Conservation (phyloP, 495 filamentous ascomycete species). For the Hypoxylon lenormandii region DNA sequence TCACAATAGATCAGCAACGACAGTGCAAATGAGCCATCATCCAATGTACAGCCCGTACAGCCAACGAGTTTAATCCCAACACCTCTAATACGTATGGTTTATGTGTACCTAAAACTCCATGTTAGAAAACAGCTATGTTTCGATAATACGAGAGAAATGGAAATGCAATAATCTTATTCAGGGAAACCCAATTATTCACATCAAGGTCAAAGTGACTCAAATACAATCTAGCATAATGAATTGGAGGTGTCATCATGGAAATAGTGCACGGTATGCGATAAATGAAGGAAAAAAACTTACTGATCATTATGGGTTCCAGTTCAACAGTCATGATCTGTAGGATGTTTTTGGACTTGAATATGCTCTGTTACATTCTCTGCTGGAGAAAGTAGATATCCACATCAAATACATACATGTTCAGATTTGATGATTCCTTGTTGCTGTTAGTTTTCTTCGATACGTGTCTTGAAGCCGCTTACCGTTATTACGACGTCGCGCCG, state of each 20-base stretch:
- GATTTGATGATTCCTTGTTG: slow-evolving; percentile 1
- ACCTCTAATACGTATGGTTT: slow-evolving; percentile 1
- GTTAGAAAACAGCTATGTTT: slow-evolving; percentile 20
- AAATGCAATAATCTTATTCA: slow-evolving; percentile 18
- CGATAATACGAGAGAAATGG: not conserved
- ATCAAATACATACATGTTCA: slow-evolving; percentile 4
- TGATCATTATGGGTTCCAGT: not conserved
- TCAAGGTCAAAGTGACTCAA: slow-evolving; percentile 53
- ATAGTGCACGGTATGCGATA: not conserved
- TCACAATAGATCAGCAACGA: not conserved
- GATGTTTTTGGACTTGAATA: not conserved
- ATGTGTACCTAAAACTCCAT: slow-evolving; percentile 11
- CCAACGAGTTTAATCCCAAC: not conserved
- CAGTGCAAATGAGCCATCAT: not conserved
- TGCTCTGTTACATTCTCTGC: not conserved
- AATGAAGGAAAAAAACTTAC: slow-evolving; percentile 27
- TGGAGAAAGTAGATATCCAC: slow-evolving; percentile 4
- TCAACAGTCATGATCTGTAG: not conserved
- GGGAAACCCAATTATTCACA: slow-evolving; percentile 52
- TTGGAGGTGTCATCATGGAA: slow-evolving; percentile 51
- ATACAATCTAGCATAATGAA: slow-evolving; percentile 56
- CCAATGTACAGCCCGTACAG: slow-evolving; percentile 1
- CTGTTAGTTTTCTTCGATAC: slow-evolving; percentile 7
- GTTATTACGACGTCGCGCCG: not conserved
- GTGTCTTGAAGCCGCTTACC: slow-evolving; percentile 11